Percentiles rank a stretch among this genome's conserved stretches.
phyloP scores from a whole-genome alignment of 441 rosid genomes.

The Pelargonium citronellum region DNA sequence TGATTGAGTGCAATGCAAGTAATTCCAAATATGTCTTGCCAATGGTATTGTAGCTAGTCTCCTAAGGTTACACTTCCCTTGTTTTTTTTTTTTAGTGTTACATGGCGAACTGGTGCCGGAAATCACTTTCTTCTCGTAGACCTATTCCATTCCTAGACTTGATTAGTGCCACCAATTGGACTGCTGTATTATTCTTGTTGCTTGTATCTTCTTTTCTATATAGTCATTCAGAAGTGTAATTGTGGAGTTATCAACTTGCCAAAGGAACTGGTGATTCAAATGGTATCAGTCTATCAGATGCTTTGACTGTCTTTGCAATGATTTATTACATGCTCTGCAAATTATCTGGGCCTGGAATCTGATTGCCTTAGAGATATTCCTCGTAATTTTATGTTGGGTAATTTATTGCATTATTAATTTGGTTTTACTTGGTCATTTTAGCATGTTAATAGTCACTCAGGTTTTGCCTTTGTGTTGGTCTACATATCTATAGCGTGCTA shows the following conservation, averaged over 20 bases:
- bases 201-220: too few species aligned
- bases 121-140: background rate
- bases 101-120: background rate
- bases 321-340: background rate
- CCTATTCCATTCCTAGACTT: background rate
- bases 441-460: background rate
- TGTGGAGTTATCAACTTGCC: too few species aligned
- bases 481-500: too few species aligned
- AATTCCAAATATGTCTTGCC: background rate
- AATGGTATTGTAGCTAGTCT: background rate
- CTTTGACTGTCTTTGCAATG: background rate
- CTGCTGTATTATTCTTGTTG: background rate
- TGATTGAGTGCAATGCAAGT: too few species aligned
- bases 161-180: background rate
- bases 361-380: background rate
- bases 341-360: background rate
- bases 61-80: background rate
- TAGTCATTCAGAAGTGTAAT: too few species aligned
- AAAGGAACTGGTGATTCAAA: too few species aligned
- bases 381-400: background rate
- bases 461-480: background rate
- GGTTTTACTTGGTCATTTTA: background rate
- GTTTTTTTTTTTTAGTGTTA: background rate
- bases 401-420: too few species aligned
- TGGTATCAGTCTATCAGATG: too few species aligned